Conservation (phyloP, 139 green algal genomes). For the Volvox reticuliferus region DNA sequence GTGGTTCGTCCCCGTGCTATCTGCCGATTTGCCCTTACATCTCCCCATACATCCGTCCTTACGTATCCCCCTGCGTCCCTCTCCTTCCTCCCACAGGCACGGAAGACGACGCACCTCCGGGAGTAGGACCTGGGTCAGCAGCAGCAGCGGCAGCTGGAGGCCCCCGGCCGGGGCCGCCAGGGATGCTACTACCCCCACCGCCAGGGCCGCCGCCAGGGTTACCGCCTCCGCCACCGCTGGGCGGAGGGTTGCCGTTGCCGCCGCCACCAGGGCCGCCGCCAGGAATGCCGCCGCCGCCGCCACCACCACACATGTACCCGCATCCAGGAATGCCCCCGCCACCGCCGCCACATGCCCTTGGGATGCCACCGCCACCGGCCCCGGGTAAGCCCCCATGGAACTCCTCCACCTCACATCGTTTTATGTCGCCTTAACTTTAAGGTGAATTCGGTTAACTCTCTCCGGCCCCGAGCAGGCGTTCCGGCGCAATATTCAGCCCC, state of each 20-base stretch:
- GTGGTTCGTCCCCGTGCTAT: no score
- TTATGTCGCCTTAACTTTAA: no score
- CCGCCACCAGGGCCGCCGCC: constrained; percentile 53
- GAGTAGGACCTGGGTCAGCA: neutral
- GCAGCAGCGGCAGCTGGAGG: neutral
- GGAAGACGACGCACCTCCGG: constrained; percentile 16
- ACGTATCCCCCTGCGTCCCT: no score
- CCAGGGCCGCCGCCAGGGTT: constrained; percentile 46
- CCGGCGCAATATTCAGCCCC: constrained; percentile 6
- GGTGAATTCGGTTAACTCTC: no score
- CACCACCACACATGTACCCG: neutral
- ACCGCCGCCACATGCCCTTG: no score
- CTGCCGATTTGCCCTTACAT: no score
- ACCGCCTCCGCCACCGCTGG: constrained; percentile 21
- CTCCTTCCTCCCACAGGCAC: constrained; percentile 1
- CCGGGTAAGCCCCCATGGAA: no score
- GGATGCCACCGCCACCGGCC: no score
- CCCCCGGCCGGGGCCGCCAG: neutral
- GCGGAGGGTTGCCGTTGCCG: constrained; percentile 29
- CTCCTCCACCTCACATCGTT: no score
- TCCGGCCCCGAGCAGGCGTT: neutral
- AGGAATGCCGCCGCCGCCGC: constrained; percentile 4
- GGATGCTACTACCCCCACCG: constrained; percentile 43
- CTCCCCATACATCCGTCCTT: no score
- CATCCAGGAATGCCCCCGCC: neutral